These are phyloP conservation scores for Ambrosia hybrid DNA, from an alignment of 140 eudicot genomes.

Conservation along the genomic window DNA sequence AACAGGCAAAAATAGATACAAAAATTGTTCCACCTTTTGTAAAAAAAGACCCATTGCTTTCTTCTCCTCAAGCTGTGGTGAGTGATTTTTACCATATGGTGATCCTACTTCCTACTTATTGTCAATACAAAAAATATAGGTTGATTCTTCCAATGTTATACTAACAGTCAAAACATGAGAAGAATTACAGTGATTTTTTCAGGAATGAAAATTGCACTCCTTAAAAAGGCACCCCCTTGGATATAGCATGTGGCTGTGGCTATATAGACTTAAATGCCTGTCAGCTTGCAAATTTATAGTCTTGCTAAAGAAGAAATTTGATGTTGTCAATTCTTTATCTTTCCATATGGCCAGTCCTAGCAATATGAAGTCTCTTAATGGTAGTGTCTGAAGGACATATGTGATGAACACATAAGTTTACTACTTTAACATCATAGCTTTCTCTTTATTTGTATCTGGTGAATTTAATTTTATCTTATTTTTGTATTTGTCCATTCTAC, in stretches of 20 bases:
- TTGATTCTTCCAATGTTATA: slow-evolving; percentile 10
- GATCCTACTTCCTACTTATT: slow-evolving; percentile 19
- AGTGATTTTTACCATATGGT: slow-evolving; percentile 24
- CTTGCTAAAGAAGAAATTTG: slow-evolving; percentile 6
- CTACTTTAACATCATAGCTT: slow-evolving; percentile 15
- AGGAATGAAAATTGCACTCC: not conserved
- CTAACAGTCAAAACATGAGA: not conserved
- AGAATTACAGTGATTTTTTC: not conserved
- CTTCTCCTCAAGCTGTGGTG: slow-evolving; percentile 6
- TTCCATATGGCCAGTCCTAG: slow-evolving; percentile 20
- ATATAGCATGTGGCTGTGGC: slow-evolving; percentile 10
- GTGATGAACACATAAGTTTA: slow-evolving; percentile 6
- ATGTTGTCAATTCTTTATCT: not conserved
- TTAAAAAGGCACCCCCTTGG: slow-evolving; percentile 21
- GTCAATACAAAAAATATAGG: not conserved
- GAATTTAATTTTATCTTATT: slow-evolving; percentile 4
- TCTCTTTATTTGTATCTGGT: slow-evolving; percentile 22
- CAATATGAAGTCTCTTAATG: slow-evolving; percentile 27
- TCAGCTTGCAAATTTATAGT: slow-evolving; percentile 7
- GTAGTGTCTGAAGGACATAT: slow-evolving; percentile 11
- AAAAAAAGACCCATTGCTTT: slow-evolving; percentile 23
- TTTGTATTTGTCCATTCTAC: slow-evolving; percentile 1
- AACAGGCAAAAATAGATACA: slow-evolving; percentile 17
- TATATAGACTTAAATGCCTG: not conserved
- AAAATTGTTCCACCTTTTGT: slow-evolving; percentile 26